Percentiles rank a stretch among this genome's conserved stretches.
Evolutionary conservation across 768 basidiomycete species (phyloP).

Genomic region (Austroboletus eburneus): DNA sequence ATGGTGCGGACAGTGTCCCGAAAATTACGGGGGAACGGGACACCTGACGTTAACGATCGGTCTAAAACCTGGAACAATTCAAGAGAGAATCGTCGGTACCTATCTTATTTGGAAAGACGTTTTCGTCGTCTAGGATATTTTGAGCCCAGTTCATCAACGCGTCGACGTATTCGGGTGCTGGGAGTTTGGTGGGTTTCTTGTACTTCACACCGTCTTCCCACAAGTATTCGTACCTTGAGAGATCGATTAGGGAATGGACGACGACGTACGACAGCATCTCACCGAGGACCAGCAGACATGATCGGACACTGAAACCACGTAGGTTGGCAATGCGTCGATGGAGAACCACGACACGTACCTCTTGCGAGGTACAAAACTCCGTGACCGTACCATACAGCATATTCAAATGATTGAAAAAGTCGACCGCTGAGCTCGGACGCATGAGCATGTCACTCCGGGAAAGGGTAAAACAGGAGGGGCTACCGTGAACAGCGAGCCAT

Average conservation of each 20-base stretch:
- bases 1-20: constrained; percentile 89
- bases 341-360: constrained; percentile 48
- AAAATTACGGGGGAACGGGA: constrained; percentile 88
- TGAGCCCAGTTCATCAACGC: constrained; percentile 99
- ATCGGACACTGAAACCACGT: constrained; percentile 68
- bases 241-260: constrained; percentile 5
- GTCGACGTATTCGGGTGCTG: constrained; percentile 95
- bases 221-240: constrained; percentile 80
- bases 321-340: constrained; percentile 7
- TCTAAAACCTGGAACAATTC: constrained; percentile 6
- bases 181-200: constrained; percentile 89
- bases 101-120: constrained; percentile 91
- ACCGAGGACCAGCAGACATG: constrained; percentile 96
- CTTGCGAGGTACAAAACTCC: constrained; percentile 93
- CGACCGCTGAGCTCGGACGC: constrained; percentile 65
- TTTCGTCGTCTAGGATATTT: constrained; percentile 85
- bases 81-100: constrained; percentile 42
- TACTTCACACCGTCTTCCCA: constrained; percentile 91
- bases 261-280: constrained; percentile 17
- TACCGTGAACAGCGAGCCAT: constrained; percentile 99
- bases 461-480: constrained; percentile 21
- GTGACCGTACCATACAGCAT: constrained; percentile 99
- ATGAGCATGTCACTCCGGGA: not conserved
- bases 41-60: constrained; percentile 46
- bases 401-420: constrained; percentile 99